Conservation (phyloP, 2,329 filamentous ascomycete species). For the Tympanopsis confertula region DNA sequence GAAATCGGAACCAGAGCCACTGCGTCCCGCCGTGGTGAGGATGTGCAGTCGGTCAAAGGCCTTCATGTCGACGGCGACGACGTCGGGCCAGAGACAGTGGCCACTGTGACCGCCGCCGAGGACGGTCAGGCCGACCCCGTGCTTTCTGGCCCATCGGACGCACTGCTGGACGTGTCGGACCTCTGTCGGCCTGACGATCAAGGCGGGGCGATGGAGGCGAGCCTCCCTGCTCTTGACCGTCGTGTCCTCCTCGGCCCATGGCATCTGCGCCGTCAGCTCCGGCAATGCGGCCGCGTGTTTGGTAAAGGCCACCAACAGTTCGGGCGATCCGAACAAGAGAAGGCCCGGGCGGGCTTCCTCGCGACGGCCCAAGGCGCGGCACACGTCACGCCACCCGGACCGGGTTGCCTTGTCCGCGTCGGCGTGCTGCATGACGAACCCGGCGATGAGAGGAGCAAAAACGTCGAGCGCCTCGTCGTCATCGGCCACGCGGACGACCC, state of each 20-base stretch:
- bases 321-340: conserved; percentile 35
- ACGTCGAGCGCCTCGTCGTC: conserved; percentile 29
- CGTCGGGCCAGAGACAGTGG: conserved; percentile 39
- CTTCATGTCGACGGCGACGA: conserved; percentile 46
- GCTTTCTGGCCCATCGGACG: conserved; percentile 40
- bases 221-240: conserved; percentile 40
- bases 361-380: conserved; percentile 29
- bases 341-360: conserved; percentile 20
- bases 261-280: conserved; percentile 28
- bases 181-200: conserved; percentile 30
- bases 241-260: conserved; percentile 13
- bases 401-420: conserved; percentile 16
- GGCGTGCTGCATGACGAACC: conserved; percentile 22
- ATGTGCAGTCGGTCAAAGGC: conserved; percentile 39
- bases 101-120: conserved; percentile 48
- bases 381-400: conserved; percentile 35
- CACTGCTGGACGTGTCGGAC: conserved; percentile 39
- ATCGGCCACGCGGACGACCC: conserved; percentile 27
- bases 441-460: conserved; percentile 41
- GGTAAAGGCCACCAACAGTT: conserved; percentile 38
- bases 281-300: conserved; percentile 26
- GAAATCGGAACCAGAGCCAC: conserved; percentile 5
- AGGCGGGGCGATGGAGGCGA: conserved; percentile 25
- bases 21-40: conserved; percentile 11
- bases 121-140: conserved; percentile 31